Conservation (phyloP, 768 basidiomycete species). For the Collybia sordida region DNA sequence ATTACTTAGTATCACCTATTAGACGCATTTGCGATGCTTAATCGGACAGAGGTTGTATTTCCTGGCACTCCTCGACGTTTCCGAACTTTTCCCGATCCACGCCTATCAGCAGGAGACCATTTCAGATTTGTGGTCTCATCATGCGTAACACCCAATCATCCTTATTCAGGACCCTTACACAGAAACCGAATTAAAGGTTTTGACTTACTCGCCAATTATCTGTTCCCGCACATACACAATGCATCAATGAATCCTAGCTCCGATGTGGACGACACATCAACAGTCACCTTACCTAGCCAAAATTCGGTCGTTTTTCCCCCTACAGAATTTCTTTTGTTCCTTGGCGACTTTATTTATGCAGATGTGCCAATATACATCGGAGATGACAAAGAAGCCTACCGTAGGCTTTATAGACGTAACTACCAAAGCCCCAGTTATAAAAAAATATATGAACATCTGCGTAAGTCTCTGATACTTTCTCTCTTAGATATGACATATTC, state of each 20-base stretch:
- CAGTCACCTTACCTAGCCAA: too few relatives aligned
- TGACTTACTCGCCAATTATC: slow-evolving; percentile 58
- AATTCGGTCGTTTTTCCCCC: slow-evolving; percentile 7
- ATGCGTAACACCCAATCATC: slow-evolving; percentile 72
- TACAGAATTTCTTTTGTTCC: slow-evolving; percentile 63
- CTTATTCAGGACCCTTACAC: slow-evolving; percentile 57
- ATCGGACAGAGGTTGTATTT: slow-evolving; percentile 48
- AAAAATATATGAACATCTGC: slow-evolving; percentile 66
- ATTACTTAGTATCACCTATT: neutral
- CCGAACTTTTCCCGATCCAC: slow-evolving; percentile 74
- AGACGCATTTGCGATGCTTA: slow-evolving; percentile 45
- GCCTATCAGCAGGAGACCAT: slow-evolving; percentile 47
- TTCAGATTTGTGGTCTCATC: slow-evolving; percentile 72
- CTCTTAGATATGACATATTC: neutral
- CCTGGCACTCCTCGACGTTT: slow-evolving; percentile 55
- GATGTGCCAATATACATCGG: slow-evolving; percentile 68
- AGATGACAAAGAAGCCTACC: slow-evolving; percentile 56
- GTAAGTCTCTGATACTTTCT: slow-evolving; percentile 39
- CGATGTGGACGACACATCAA: too few relatives aligned
- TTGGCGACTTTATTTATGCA: slow-evolving; percentile 78
- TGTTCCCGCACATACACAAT: slow-evolving; percentile 29
- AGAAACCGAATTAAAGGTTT: slow-evolving; percentile 59
- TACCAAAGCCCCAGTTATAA: slow-evolving; percentile 65
- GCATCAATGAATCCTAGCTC: too few relatives aligned
- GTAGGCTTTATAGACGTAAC: slow-evolving; percentile 65